Conservation (phyloP, 176 grass and related monocot species). For the Cenchrus fungigraminus region DNA sequence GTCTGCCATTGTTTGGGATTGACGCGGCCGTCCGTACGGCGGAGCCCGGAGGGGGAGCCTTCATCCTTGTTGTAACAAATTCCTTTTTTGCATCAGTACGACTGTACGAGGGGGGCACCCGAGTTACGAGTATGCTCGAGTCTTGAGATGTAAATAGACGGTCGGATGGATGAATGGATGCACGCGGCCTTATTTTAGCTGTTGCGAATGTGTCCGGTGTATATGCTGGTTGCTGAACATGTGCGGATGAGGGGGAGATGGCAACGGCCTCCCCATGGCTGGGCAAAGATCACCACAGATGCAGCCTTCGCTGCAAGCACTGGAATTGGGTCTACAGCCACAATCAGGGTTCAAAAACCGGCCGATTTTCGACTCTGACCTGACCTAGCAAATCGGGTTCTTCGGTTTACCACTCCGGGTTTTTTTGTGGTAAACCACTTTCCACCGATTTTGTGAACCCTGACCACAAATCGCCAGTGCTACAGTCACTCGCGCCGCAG, state of each 20-base stretch:
- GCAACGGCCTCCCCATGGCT: too few relatives aligned
- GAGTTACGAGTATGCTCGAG: background rate
- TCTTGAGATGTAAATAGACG: slow-evolving; percentile 50
- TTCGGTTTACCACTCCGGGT: too few relatives aligned
- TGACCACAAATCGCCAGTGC: too few relatives aligned
- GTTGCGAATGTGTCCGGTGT: slow-evolving; percentile 18
- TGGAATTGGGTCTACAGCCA: too few relatives aligned
- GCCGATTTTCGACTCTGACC: too few relatives aligned
- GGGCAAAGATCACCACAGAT: too few relatives aligned
- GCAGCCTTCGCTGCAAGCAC: too few relatives aligned
- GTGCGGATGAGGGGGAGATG: background rate
- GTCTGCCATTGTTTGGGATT: slow-evolving; percentile 48
- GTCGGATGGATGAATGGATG: slow-evolving; percentile 19
- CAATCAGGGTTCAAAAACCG: too few relatives aligned
- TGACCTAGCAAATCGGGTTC: too few relatives aligned
- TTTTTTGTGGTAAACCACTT: too few relatives aligned
- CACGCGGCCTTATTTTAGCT: slow-evolving; percentile 38
- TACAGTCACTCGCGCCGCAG: too few relatives aligned
- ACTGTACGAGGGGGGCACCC: background rate
- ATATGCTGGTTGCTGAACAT: slow-evolving; percentile 2
- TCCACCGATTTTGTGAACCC: too few relatives aligned
- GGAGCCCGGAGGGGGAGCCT: background rate
- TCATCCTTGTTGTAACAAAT: background rate
- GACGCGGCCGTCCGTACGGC: background rate
- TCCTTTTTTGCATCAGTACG: background rate